phyloP scores from a whole-genome alignment of 169 alveolate species.

The Plasmodium gonderi region DNA sequence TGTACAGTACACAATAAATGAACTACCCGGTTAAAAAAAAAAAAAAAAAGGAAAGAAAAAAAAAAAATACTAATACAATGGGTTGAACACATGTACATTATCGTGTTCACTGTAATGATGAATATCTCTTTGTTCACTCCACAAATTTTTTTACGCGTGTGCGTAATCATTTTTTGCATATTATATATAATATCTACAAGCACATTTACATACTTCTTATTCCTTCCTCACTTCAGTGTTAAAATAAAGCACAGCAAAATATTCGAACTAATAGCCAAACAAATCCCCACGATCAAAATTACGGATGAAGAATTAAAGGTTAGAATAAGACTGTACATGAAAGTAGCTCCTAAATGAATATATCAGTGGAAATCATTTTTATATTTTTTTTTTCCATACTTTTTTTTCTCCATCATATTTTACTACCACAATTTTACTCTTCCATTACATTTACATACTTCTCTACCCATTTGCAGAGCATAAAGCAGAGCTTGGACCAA shows the following conservation, averaged over 20 bases:
- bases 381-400: not conserved
- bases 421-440: not conserved
- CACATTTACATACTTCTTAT: not conserved
- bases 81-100: not conserved
- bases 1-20: constrained; percentile 72
- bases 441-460: not conserved
- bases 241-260: constrained; percentile 67
- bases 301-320: constrained; percentile 72
- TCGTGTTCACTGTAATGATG: not conserved
- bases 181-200: not conserved
- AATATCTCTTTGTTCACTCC: not conserved
- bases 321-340: not conserved
- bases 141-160: not conserved
- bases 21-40: constrained; percentile 57
- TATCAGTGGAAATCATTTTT: not conserved
- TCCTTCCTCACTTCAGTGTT: constrained; percentile 20
- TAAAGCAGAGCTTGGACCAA: constrained; percentile 26
- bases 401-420: not conserved
- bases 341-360: not conserved
- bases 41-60: not conserved
- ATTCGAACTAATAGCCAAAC: constrained; percentile 60
- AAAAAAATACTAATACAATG: not conserved
- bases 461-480: not conserved
- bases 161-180: no score
- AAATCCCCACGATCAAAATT: constrained; percentile 65